Evolutionary conservation across 208 protist species (phyloP).

Genomic region (Crithidia mellificae): DNA sequence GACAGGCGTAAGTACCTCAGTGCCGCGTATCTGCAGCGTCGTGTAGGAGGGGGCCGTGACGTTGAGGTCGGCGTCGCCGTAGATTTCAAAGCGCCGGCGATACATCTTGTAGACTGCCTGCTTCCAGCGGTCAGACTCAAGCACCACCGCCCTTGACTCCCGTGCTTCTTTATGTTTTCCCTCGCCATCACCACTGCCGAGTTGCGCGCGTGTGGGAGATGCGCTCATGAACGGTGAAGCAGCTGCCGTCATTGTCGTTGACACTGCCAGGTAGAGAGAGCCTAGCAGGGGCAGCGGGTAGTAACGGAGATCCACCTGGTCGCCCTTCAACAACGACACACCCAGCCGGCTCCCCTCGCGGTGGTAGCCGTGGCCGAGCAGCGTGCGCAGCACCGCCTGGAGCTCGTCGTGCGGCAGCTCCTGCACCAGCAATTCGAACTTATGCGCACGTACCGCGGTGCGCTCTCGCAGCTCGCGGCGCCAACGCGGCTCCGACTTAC

Average conservation of each 20-base stretch:
- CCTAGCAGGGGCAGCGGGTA: conserved; percentile 67
- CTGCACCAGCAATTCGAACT: conserved; percentile 69
- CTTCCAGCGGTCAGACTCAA: conserved; percentile 18
- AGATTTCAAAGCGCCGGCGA: conserved; percentile 29
- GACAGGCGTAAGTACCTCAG: too few relatives aligned
- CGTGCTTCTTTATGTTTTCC: too few relatives aligned
- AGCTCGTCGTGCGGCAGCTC: conserved; percentile 68
- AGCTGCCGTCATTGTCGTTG: neutral
- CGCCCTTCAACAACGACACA: conserved; percentile 36
- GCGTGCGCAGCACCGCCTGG: conserved; percentile 35
- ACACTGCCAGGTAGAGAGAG: conserved; percentile 61
- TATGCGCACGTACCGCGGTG: conserved; percentile 70
- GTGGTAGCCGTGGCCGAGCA: conserved; percentile 60
- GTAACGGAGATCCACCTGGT: conserved; percentile 70
- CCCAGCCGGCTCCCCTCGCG: conserved; percentile 40
- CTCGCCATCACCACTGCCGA: neutral
- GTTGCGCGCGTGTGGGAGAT: too few relatives aligned
- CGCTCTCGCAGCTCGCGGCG: conserved; percentile 41
- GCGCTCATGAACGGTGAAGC: too few relatives aligned
- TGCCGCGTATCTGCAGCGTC: neutral
- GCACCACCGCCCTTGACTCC: neutral
- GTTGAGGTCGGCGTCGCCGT: conserved; percentile 24
- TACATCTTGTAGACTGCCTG: conserved; percentile 33
- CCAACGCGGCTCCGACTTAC: conserved; percentile 55
- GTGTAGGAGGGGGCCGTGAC: conserved; percentile 3